Conservation (phyloP, 805 yeast genomes). For the Starmerella scarabaei region DNA sequence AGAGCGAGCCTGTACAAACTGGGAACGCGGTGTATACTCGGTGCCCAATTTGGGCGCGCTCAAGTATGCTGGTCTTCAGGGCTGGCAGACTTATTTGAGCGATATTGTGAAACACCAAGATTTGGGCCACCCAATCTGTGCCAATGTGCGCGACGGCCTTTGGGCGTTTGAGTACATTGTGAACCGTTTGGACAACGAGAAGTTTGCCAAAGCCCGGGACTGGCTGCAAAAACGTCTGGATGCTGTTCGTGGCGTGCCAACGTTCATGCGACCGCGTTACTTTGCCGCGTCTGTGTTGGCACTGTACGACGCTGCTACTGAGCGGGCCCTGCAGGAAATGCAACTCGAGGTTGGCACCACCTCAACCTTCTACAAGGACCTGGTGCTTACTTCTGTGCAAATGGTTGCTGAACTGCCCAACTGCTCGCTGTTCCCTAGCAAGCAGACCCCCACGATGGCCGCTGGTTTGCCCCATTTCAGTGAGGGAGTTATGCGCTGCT, state of each 20-base stretch:
- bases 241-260: conserved; percentile 43
- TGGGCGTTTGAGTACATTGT: conserved; percentile 82
- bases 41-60: conserved; percentile 64
- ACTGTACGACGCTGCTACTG: conserved; percentile 71
- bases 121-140: conserved; percentile 70
- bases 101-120: conserved; percentile 54
- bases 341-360: conserved; percentile 34
- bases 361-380: conserved; percentile 60
- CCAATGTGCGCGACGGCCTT: conserved; percentile 64
- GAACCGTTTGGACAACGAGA: conserved; percentile 45
- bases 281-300: conserved; percentile 72
- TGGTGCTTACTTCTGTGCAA: conserved; percentile 73
- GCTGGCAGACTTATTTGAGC: conserved; percentile 67
- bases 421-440: conserved; percentile 60
- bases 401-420: conserved; percentile 64
- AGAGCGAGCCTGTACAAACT: conserved; percentile 68
- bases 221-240: conserved; percentile 58
- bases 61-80: conserved; percentile 83
- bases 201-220: conserved; percentile 31
- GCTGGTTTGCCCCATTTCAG: conserved; percentile 96
- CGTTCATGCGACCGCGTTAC: conserved; percentile 72
- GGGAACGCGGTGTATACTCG: conserved; percentile 56
- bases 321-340: conserved; percentile 50
- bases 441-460: conserved; percentile 59
- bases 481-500: conserved; percentile 83